A percentile compares a stretch with the other conserved stretches of the same genome.
Conservation (phyloP, 768 basidiomycete genomes). For the Tulasnella sp. region DNA sequence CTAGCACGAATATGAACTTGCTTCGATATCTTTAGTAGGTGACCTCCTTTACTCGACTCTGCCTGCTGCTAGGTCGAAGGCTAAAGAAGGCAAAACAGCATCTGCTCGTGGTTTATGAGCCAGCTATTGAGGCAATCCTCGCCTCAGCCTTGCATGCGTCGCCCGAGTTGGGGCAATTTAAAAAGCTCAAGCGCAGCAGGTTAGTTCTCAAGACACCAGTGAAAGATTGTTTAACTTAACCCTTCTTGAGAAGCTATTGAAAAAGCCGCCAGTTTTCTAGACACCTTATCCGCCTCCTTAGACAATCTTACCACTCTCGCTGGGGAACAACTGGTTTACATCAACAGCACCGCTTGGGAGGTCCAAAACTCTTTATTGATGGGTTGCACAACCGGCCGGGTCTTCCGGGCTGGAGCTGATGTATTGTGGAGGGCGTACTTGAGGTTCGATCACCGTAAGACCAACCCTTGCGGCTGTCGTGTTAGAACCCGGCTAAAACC, state of each 20-base stretch:
- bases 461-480: not conserved
- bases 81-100: not conserved
- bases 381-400: too few relatives aligned
- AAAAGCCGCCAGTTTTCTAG: not conserved
- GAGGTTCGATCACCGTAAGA: not conserved
- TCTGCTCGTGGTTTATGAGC: too few relatives aligned
- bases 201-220: conserved; percentile 5
- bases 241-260: not conserved
- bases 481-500: not conserved
- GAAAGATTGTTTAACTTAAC: not conserved
- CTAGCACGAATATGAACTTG: not conserved
- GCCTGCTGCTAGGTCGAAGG: not conserved
- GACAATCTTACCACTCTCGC: not conserved
- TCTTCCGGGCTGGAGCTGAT: not conserved
- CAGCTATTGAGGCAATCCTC: not conserved
- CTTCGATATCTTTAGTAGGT: not conserved
- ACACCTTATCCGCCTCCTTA: not conserved
- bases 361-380: not conserved
- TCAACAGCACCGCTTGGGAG: conserved; percentile 14
- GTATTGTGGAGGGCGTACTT: not conserved
- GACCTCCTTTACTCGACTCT: too few relatives aligned
- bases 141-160: not conserved
- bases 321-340: not conserved
- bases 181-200: not conserved
- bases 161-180: not conserved